Evolutionary conservation across 1,284 basidiomycete genomes (phyloP).

Genomic region (Cryptococcus sp.): DNA sequence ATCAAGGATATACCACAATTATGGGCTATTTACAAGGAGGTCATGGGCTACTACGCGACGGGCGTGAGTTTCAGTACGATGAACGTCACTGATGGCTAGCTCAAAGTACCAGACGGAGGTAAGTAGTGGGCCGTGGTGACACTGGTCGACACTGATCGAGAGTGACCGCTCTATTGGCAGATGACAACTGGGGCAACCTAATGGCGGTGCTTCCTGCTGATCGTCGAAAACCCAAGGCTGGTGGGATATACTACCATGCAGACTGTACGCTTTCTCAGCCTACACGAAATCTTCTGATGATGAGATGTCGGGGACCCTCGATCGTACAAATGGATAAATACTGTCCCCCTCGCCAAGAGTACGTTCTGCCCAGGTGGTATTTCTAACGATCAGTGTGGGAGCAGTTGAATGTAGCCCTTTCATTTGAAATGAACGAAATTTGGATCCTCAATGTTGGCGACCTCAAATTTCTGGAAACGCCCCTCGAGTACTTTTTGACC

Average conservation of each 20-base stretch:
- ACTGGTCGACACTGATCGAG: no score
- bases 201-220: conserved; percentile 48
- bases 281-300: no score
- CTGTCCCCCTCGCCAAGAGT: conserved; percentile 29
- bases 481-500: conserved; percentile 64
- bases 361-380: no score
- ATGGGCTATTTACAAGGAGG: conserved; percentile 55
- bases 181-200: conserved; percentile 46
- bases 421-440: conserved; percentile 26
- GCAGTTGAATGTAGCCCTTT: conserved; percentile 29
- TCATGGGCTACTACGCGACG: conserved; percentile 63
- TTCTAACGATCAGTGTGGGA: conserved; percentile 31
- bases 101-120: no score
- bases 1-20: conserved; percentile 53
- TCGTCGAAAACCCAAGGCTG: conserved; percentile 57
- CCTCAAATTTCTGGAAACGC: conserved; percentile 65
- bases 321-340: conserved; percentile 47
- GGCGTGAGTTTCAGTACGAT: no score
- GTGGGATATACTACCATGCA: conserved; percentile 64
- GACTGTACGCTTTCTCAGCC: conserved; percentile 20
- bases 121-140: no score
- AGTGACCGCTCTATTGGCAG: conserved; percentile 27
- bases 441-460: conserved; percentile 56
- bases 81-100: no score
- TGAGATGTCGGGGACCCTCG: conserved; percentile 44